Conservation (phyloP, 2,329 filamentous ascomycete species). For the Pseudomassariella vexata region DNA sequence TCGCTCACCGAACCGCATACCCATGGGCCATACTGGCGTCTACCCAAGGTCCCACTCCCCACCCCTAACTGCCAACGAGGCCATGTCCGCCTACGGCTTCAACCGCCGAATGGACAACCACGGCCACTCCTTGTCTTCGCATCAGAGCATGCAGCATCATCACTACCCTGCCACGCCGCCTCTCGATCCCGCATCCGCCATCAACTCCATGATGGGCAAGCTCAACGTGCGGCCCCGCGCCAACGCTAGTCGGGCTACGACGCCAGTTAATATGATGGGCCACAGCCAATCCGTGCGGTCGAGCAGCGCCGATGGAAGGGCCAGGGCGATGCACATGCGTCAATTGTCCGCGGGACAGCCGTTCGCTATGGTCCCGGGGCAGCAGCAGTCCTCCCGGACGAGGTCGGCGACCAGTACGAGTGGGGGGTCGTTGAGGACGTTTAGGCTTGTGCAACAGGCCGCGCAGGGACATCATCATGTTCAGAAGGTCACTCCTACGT, state of each 20-base stretch:
- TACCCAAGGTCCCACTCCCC: not conserved
- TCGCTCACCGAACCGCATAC: slow-evolving; percentile 16
- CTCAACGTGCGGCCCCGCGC: slow-evolving; percentile 25
- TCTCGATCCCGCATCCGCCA: slow-evolving; percentile 19
- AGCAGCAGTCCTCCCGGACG: too few species aligned
- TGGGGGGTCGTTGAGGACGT: slow-evolving; percentile 19
- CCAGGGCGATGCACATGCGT: slow-evolving; percentile 1
- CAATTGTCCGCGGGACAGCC: too few species aligned
- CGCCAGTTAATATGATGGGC: slow-evolving; percentile 6
- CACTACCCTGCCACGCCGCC: slow-evolving; percentile 20
- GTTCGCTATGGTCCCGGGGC: not conserved
- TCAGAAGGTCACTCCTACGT: slow-evolving; percentile 18
- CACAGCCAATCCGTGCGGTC: not conserved
- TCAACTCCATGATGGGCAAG: slow-evolving; percentile 26
- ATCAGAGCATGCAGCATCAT: slow-evolving; percentile 8
- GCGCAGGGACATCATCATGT: slow-evolving; percentile 8
- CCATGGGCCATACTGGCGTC: not conserved
- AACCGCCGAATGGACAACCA: too few species aligned
- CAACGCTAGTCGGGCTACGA: slow-evolving; percentile 11
- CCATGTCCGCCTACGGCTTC: too few species aligned
- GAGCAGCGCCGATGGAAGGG: slow-evolving; percentile 13
- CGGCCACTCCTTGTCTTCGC: too few species aligned
- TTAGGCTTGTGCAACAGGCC: slow-evolving; percentile 14
- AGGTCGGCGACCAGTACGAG: slow-evolving; percentile 13
- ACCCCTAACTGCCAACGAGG: too few species aligned